Evolutionary conservation across 2,329 filamentous ascomycete species (phyloP).

Genomic region (Penicillium freii): DNA sequence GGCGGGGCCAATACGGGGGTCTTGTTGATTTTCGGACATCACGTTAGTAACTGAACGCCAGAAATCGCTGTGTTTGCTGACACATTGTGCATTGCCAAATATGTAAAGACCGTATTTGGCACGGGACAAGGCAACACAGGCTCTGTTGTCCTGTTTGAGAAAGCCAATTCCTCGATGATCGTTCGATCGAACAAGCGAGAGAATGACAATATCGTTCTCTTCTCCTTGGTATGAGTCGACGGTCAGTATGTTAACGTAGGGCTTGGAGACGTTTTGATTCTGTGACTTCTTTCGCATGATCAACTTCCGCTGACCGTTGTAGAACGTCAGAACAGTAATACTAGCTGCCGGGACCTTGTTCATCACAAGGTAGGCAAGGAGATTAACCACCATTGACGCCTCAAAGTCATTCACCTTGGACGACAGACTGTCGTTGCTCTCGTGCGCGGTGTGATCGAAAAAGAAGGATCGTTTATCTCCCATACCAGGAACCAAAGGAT

Average conservation of each 20-base stretch:
- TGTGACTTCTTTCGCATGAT: constrained; percentile 48
- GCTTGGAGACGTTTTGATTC: constrained; percentile 44
- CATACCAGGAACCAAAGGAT: constrained; percentile 61
- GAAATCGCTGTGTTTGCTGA: constrained; percentile 47
- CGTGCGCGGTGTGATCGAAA: constrained; percentile 64
- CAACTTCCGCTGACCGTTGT: constrained; percentile 74
- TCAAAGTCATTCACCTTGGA: constrained; percentile 70
- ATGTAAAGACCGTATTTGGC: constrained; percentile 78
- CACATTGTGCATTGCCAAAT: constrained; percentile 69
- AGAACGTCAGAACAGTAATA: constrained; percentile 84
- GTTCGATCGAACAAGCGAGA: constrained; percentile 77
- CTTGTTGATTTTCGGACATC: constrained; percentile 34
- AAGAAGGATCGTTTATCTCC: constrained; percentile 60
- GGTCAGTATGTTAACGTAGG: constrained; percentile 64
- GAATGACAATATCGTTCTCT: constrained; percentile 78
- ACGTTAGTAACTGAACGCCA: constrained; percentile 54
- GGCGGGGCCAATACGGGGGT: constrained; percentile 45
- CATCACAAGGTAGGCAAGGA: constrained; percentile 68
- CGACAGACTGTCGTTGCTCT: constrained; percentile 60
- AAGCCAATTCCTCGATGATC: constrained; percentile 64
- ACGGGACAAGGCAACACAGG: constrained; percentile 64
- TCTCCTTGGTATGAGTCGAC: constrained; percentile 91
- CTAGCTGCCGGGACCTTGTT: constrained; percentile 61
- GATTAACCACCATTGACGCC: constrained; percentile 70
- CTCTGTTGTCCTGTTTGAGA: constrained; percentile 62